A percentile compares a stretch with the other conserved stretches of the same genome.
Conservation (phyloP, 768 basidiomycete species). For the Boletus sp. region DNA sequence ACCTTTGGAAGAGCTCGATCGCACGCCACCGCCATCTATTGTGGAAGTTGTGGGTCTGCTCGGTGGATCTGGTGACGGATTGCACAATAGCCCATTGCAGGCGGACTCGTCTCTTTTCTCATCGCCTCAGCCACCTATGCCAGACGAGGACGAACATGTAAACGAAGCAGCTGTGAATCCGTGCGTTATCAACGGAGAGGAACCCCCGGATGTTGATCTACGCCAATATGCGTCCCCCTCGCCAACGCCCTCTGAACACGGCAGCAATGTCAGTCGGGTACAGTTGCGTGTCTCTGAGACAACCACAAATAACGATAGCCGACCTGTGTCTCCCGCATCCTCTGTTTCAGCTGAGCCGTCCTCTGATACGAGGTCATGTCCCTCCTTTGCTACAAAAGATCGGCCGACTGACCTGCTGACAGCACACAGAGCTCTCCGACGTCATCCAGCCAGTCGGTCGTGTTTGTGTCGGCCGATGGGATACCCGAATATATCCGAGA, state of each 20-base stretch:
- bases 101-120: neutral
- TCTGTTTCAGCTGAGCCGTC: slow-evolving; percentile 10
- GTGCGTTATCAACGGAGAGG: neutral
- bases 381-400: neutral
- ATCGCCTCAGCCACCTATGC: neutral
- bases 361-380: slow-evolving; percentile 15
- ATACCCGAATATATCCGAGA: slow-evolving; percentile 31
- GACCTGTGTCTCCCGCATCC: slow-evolving; percentile 11
- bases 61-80: neutral
- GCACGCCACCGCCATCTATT: neutral
- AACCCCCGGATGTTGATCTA: neutral
- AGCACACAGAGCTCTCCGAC: slow-evolving; percentile 6
- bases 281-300: neutral
- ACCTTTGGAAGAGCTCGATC: neutral
- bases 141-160: neutral
- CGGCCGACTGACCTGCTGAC: neutral
- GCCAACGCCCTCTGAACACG: slow-evolving; percentile 28
- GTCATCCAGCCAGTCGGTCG: slow-evolving; percentile 23
- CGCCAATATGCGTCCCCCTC: slow-evolving; percentile 16
- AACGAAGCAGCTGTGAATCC: neutral
- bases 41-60: neutral
- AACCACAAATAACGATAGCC: slow-evolving; percentile 2
- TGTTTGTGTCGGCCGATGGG: slow-evolving; percentile 29
- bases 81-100: neutral
- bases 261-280: slow-evolving; percentile 13